Conservation (phyloP, 208 protist genomes). For the Leishmania guyanensis region DNA sequence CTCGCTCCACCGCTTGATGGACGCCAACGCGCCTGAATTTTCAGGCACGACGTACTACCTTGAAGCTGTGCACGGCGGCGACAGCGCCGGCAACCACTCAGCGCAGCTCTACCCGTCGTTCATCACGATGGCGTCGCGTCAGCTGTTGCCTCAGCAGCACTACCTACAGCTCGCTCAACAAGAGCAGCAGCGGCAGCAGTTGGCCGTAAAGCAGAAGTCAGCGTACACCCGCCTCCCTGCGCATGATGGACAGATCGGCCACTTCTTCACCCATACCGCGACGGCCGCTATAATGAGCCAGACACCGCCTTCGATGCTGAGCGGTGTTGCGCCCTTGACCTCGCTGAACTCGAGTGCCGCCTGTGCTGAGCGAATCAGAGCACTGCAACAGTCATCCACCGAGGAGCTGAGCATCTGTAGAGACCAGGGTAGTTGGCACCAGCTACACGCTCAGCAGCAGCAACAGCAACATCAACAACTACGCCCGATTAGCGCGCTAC, state of each 20-base stretch:
- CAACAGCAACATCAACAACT: neutral
- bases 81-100: neutral
- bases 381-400: neutral
- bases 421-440: neutral
- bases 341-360: neutral
- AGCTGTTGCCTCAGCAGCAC: neutral
- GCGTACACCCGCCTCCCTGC: neutral
- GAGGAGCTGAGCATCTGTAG: neutral
- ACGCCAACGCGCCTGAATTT: neutral
- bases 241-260: neutral
- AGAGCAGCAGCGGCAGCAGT: neutral
- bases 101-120: neutral
- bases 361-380: neutral
- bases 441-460: neutral
- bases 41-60: slow-evolving; percentile 1
- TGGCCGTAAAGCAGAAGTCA: neutral
- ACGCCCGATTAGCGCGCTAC: neutral
- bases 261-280: neutral
- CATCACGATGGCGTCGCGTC: neutral
- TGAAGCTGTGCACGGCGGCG: neutral
- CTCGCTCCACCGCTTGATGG: neutral
- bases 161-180: neutral
- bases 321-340: neutral
- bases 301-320: neutral
- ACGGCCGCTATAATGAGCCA: neutral